A percentile compares a stretch with the other conserved stretches of the same genome.
Evolutionary conservation across 106 monocot genomes (phyloP).

Genomic region (Allium fistulosum): DNA sequence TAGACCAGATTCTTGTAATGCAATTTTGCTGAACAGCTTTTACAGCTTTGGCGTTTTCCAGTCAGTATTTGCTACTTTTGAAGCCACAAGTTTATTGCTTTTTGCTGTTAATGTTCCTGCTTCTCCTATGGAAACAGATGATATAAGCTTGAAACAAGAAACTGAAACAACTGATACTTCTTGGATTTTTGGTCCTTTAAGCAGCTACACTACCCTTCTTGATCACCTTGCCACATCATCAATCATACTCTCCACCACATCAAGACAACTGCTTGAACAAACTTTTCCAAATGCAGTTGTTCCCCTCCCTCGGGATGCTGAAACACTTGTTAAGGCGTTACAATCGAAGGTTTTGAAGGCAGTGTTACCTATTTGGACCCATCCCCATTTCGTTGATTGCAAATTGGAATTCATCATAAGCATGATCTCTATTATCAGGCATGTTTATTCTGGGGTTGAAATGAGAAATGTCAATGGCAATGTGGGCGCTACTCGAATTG

Average conservation of each 20-base stretch:
- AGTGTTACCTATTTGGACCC: conserved; percentile 73
- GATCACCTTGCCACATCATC: conserved; percentile 93
- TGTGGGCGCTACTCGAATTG: conserved; percentile 15
- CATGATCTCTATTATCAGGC: conserved; percentile 41
- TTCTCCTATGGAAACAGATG: conserved; percentile 96
- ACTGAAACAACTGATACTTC: conserved; percentile 60
- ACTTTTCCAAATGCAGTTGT: conserved; percentile 42
- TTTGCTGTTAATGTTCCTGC: conserved; percentile 75
- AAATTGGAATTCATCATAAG: conserved; percentile 33
- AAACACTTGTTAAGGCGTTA: conserved; percentile 50
- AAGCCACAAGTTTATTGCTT: conserved; percentile 70
- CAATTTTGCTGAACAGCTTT: conserved; percentile 62
- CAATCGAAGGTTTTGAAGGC: conserved; percentile 76
- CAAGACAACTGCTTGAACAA: conserved; percentile 88
- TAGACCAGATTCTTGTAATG: conserved; percentile 48
- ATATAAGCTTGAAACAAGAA: conserved; percentile 34
- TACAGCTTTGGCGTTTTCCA: conserved; percentile 73
- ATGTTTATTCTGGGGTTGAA: conserved; percentile 57
- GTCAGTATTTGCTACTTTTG: conserved; percentile 65
- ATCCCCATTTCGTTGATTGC: conserved; percentile 50
- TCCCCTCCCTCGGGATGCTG: conserved; percentile 60
- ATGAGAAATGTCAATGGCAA: conserved; percentile 42
- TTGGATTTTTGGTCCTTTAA: conserved; percentile 91
- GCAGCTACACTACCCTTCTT: conserved; percentile 76
- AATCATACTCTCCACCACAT: conserved; percentile 61